Evolutionary conservation across 2,329 filamentous ascomycete species (phyloP).

Genomic region (Pseudofabraea citricarpa): DNA sequence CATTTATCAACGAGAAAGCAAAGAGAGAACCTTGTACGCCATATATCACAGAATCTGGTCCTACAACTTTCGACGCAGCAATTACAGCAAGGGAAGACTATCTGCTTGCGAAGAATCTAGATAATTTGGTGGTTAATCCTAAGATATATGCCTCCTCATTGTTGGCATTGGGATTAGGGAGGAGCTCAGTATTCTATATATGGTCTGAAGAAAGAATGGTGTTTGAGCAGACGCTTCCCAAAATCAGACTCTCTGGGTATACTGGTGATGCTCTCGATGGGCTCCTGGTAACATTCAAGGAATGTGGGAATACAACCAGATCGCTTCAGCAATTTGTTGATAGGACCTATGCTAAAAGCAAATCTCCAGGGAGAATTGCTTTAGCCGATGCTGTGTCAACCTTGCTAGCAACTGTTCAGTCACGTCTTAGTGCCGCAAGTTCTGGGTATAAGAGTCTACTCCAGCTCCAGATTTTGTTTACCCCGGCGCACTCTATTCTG

Average conservation of each 20-base stretch:
- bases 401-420: slow-evolving; percentile 27
- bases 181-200: slow-evolving; percentile 66
- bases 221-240: slow-evolving; percentile 45
- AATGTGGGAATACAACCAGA: slow-evolving; percentile 29
- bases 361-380: slow-evolving; percentile 25
- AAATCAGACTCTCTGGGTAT: slow-evolving; percentile 43
- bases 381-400: slow-evolving; percentile 32
- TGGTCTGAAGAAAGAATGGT: slow-evolving; percentile 48
- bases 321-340: slow-evolving; percentile 24
- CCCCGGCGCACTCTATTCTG: slow-evolving; percentile 24
- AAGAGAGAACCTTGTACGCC: slow-evolving; percentile 36
- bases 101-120: slow-evolving; percentile 32
- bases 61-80: slow-evolving; percentile 60
- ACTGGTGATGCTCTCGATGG: slow-evolving; percentile 47
- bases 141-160: slow-evolving; percentile 52
- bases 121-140: slow-evolving; percentile 40
- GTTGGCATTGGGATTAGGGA: slow-evolving; percentile 62
- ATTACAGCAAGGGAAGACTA: slow-evolving; percentile 38
- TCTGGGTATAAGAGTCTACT: slow-evolving; percentile 23
- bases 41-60: slow-evolving; percentile 66
- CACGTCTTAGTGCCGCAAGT: slow-evolving; percentile 20
- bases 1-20: slow-evolving; percentile 48
- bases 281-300: slow-evolving; percentile 31
- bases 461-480: slow-evolving; percentile 27
- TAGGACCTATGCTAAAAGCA: slow-evolving; percentile 20